Evolutionary conservation across 495 filamentous ascomycete species (phyloP).

Genomic region (Delitschia confertaspora): DNA sequence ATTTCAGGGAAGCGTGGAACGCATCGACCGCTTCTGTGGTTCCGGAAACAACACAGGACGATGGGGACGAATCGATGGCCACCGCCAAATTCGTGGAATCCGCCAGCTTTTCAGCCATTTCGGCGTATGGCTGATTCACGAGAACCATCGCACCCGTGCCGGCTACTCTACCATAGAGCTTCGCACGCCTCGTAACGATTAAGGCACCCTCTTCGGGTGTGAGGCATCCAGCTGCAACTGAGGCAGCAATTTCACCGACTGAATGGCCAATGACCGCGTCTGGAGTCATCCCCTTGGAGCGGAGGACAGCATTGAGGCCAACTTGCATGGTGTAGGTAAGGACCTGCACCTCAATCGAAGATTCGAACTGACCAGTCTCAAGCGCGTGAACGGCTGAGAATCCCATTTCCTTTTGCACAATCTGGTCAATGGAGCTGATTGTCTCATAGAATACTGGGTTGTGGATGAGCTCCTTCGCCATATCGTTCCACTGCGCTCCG

Average conservation of each 20-base stretch:
- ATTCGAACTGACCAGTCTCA: slow-evolving; percentile 26
- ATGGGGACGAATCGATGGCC: slow-evolving; percentile 41
- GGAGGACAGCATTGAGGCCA: slow-evolving; percentile 28
- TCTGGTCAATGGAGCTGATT: slow-evolving; percentile 12
- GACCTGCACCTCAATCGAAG: slow-evolving; percentile 31
- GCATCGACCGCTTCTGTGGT: slow-evolving; percentile 21
- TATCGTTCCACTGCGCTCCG: slow-evolving; percentile 26
- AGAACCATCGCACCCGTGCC: slow-evolving; percentile 47
- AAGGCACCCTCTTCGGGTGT: slow-evolving; percentile 30
- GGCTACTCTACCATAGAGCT: slow-evolving; percentile 35
- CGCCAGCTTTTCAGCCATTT: slow-evolving; percentile 24
- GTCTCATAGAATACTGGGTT: slow-evolving; percentile 10
- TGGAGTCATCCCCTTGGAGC: slow-evolving; percentile 25
- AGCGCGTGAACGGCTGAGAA: slow-evolving; percentile 34
- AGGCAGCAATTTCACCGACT: slow-evolving; percentile 34
- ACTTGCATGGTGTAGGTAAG: slow-evolving; percentile 35
- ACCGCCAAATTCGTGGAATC: slow-evolving; percentile 29
- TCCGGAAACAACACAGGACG: slow-evolving; percentile 37
- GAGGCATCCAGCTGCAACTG: slow-evolving; percentile 30
- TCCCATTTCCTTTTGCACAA: slow-evolving; percentile 28
- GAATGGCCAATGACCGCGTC: slow-evolving; percentile 36
- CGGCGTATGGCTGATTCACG: slow-evolving; percentile 41
- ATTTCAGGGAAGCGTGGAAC: slow-evolving; percentile 15
- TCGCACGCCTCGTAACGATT: slow-evolving; percentile 32
- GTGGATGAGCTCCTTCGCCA: slow-evolving; percentile 22